Percentiles rank a stretch among this genome's conserved stretches.
phyloP scores from a whole-genome alignment of 805 yeast genomes.

The Saturnispora serradocipensis region DNA sequence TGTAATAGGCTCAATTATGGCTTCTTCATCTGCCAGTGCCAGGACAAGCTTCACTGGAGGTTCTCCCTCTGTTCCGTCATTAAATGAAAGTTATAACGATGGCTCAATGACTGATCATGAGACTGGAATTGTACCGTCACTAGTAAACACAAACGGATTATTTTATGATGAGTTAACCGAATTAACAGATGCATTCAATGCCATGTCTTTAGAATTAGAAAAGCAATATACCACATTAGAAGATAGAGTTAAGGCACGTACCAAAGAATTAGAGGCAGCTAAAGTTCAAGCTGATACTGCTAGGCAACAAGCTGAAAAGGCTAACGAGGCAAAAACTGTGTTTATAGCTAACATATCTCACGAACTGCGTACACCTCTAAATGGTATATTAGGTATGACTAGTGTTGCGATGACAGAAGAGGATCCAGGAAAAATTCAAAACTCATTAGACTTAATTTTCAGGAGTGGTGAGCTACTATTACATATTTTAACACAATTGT shows the following conservation, averaged over 20 bases:
- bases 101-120: neutral
- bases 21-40: neutral
- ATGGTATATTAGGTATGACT: slow-evolving; percentile 94
- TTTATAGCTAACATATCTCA: slow-evolving; percentile 89
- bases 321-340: slow-evolving; percentile 93
- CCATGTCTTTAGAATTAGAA: slow-evolving; percentile 82
- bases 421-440: slow-evolving; percentile 57
- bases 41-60: slow-evolving; percentile 8
- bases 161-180: slow-evolving; percentile 83
- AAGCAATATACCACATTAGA: slow-evolving; percentile 78
- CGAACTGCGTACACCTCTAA: slow-evolving; percentile 89
- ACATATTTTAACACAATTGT: slow-evolving; percentile 81
- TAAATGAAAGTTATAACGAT: slow-evolving; percentile 10
- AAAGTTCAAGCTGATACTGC: slow-evolving; percentile 59
- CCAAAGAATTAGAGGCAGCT: slow-evolving; percentile 81
- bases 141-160: slow-evolving; percentile 29
- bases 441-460: slow-evolving; percentile 71
- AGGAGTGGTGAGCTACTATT: slow-evolving; percentile 84
- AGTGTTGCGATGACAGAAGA: slow-evolving; percentile 86
- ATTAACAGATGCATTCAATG: slow-evolving; percentile 78
- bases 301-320: slow-evolving; percentile 52
- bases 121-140: slow-evolving; percentile 15
- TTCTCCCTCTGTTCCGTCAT: slow-evolving; percentile 7
- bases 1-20: neutral
- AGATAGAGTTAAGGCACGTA: slow-evolving; percentile 78